Evolutionary conservation across 805 yeast genomes (phyloP), one percentile per base, ranked within the genome.

Genomic region (Ogataea pignaliae): DNA sequence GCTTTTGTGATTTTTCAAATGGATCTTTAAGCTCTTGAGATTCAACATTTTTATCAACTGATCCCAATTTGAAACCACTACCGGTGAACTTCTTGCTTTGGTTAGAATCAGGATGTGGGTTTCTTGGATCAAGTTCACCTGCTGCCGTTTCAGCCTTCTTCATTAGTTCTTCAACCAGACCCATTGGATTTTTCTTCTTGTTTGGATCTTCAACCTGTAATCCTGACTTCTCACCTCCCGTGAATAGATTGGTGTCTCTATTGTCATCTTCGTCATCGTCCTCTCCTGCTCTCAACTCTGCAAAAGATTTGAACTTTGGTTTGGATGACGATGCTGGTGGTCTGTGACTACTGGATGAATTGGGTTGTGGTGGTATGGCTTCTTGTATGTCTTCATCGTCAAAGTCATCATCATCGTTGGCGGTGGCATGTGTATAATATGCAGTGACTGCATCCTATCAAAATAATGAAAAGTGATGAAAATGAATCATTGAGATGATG

Each of bases 171-270:
- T 70, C 73, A 13, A 79, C 77, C 40, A 69, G 66, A 52, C 69
- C 73, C 55, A 69, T 67, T 37, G 72, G 65, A 48, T 59, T 53
- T 18, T 50, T 63, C 45, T 56, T 60, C 31, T 41, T 57, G 39
- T 64, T 68, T 18, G 93, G 93, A 56, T 85, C 85, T 53, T 87
- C 88, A 16, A 86, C 90, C 60, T 84, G 85, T 50, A 86, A 68
- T 4, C 81, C 93, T 1, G 90, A 83, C 45, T 86, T 85, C 60
- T 85, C 90, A 42, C 83, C 83, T 12, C 83, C 83, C 3, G 81
- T 74, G 52, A 61, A 78, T 62, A 56, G 66, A 55, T 61, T 73
- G 54, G 48, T 52, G 26, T 73, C 70, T 13, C 62, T 57, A 17
- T 61, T 62, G 10, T 57, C 67, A 13, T 60, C 66, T 10, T 59